These are phyloP conservation scores for Xylaria sp. DNA, from an alignment of 2,329 filamentous ascomycete genomes.

Conservation along the genomic window DNA sequence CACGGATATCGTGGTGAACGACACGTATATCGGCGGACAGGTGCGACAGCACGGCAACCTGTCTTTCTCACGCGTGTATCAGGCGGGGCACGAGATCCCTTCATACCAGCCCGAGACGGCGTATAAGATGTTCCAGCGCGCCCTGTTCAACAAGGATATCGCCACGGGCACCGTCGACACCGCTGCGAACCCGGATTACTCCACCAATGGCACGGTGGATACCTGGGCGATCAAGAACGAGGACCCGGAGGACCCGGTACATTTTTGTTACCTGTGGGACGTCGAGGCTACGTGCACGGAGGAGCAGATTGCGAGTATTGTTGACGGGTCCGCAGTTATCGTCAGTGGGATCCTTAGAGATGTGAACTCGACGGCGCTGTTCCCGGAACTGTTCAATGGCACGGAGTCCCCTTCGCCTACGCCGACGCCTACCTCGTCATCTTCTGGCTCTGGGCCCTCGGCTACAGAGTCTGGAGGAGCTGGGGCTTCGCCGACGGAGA, in stretches of 20 bases:
- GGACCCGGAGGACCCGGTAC: constrained; percentile 51
- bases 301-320: constrained; percentile 46
- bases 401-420: constrained; percentile 5
- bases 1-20: constrained; percentile 65
- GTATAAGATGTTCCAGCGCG: constrained; percentile 57
- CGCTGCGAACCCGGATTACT: constrained; percentile 50
- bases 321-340: constrained; percentile 45
- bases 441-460: constrained; percentile 11
- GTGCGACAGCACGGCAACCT: constrained; percentile 74
- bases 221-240: constrained; percentile 56
- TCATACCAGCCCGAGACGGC: constrained; percentile 57
- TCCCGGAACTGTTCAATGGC: constrained; percentile 35
- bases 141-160: constrained; percentile 56
- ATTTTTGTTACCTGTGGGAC: constrained; percentile 65
- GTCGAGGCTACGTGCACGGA: constrained; percentile 59
- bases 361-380: constrained; percentile 38
- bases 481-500: constrained; percentile 12
- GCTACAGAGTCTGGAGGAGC: constrained; percentile 17
- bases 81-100: constrained; percentile 62
- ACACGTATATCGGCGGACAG: constrained; percentile 66
- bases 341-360: constrained; percentile 43
- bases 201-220: constrained; percentile 37
- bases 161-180: constrained; percentile 57
- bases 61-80: constrained; percentile 63
- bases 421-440: too few species aligned